Conservation (phyloP, 177 flowering plant genomes). For the Vitis hybrid region DNA sequence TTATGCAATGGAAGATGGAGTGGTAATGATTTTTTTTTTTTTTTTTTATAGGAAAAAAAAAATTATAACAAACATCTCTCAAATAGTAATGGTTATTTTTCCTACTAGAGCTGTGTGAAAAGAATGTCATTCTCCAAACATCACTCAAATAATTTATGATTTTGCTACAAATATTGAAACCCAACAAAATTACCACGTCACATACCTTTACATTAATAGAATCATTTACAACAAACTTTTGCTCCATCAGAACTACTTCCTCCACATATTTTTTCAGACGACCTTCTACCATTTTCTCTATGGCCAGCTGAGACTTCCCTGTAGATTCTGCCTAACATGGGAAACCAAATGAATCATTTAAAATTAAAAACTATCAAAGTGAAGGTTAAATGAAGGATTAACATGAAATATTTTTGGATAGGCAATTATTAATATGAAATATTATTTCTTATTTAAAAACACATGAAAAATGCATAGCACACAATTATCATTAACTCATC, state of each 20-base stretch:
- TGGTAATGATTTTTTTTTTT: too few species aligned
- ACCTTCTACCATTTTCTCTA: slow-evolving; percentile 97
- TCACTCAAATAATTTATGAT: too few species aligned
- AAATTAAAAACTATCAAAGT: neutral
- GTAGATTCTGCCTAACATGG: slow-evolving; percentile 71
- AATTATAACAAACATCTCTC: too few species aligned
- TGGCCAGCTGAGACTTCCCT: slow-evolving; percentile 84
- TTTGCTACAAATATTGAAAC: too few species aligned
- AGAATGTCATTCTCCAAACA: too few species aligned
- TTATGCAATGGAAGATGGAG: too few species aligned
- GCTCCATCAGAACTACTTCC: slow-evolving; percentile 92
- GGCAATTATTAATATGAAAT: neutral
- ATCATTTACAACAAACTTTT: slow-evolving; percentile 82
- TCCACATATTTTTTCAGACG: slow-evolving; percentile 85
- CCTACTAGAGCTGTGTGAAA: too few species aligned
- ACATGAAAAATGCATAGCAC: neutral
- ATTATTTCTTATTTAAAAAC: neutral
- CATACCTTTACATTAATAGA: slow-evolving; percentile 69
- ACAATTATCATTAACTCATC: neutral
- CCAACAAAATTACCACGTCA: neutral
- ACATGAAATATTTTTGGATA: neutral
- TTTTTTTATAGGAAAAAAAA: too few species aligned
- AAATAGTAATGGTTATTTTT: too few species aligned
- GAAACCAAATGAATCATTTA: neutral
- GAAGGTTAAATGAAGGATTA: neutral